Evolutionary conservation across 192 early-diverging fungal genomes (phyloP).

Genomic region (Coemansia reversa): DNA sequence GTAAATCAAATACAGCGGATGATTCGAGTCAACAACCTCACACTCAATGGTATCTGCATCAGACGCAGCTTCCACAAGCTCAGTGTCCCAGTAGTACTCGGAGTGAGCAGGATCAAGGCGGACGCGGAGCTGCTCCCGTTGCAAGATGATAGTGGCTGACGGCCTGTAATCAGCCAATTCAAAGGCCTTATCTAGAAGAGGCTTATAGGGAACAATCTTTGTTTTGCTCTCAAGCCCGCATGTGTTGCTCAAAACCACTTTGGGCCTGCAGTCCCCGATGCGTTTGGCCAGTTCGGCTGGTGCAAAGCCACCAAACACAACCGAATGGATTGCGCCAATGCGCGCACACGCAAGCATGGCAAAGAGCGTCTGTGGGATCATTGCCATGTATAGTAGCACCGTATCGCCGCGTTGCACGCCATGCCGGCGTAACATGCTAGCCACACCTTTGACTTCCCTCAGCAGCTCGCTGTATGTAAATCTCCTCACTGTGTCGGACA

Average conservation of each 20-base stretch:
- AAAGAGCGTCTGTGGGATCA: conserved; percentile 77
- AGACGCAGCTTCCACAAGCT: conserved; percentile 50
- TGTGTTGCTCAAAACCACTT: conserved; percentile 71
- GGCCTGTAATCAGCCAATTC: conserved; percentile 50
- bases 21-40: conserved; percentile 59
- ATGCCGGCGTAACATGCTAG: conserved; percentile 61
- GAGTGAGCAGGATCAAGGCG: conserved; percentile 41
- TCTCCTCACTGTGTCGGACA: conserved; percentile 55
- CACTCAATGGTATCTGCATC: conserved; percentile 53
- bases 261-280: conserved; percentile 75
- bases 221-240: conserved; percentile 76
- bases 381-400: conserved; percentile 82
- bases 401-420: conserved; percentile 69
- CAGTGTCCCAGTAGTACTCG: conserved; percentile 57
- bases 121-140: conserved; percentile 60
- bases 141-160: conserved; percentile 63
- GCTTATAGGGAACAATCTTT: conserved; percentile 72
- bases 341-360: conserved; percentile 85
- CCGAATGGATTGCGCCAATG: conserved; percentile 79
- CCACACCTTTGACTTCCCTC: conserved; percentile 64
- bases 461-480: conserved; percentile 70
- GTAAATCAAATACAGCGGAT: conserved; percentile 83
- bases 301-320: conserved; percentile 83
- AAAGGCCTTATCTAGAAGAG: conserved; percentile 73
- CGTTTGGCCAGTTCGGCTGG: conserved; percentile 77